Percentiles rank a stretch among this genome's conserved stretches.
phyloP scores from a whole-genome alignment of 83 land plant genomes.

The Picea engelmannii region DNA sequence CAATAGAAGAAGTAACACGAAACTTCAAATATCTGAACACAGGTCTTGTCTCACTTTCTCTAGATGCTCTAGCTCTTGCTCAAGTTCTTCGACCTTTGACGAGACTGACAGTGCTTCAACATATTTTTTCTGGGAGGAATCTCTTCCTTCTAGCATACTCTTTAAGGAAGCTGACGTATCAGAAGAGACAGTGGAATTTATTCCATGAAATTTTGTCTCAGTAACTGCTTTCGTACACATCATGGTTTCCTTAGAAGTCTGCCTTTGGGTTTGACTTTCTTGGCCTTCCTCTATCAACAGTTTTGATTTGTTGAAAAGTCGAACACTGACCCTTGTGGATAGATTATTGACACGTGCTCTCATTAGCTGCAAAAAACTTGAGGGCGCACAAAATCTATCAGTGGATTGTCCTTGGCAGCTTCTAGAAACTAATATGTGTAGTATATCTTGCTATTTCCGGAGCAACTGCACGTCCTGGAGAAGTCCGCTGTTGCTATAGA shows the following conservation, averaged over 20 bases:
- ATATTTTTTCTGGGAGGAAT: slow-evolving; percentile 47
- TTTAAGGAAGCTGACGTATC: neutral
- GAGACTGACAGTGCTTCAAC: slow-evolving; percentile 63
- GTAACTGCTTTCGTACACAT: slow-evolving; percentile 2
- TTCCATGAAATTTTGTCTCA: slow-evolving; percentile 9
- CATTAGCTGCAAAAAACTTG: no score
- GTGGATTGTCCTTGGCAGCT: no score
- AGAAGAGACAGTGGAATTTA: neutral
- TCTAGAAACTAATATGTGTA: no score
- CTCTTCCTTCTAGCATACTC: neutral
- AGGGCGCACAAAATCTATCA: no score
- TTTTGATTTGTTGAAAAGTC: neutral
- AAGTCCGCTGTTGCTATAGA: no score
- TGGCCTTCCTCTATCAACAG: slow-evolving; percentile 1
- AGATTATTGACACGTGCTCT: no score
- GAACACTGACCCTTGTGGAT: neutral
- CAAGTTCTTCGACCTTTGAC: slow-evolving; percentile 65
- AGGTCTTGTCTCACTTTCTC: slow-evolving; percentile 58
- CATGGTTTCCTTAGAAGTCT: neutral
- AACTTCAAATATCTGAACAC: no score
- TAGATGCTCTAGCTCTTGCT: slow-evolving; percentile 52
- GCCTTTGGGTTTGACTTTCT: neutral
- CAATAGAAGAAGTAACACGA: no score
- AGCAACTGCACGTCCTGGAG: no score
- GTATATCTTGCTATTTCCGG: no score